These are phyloP conservation scores for Tremellales sp. DNA, from an alignment of 1,284 basidiomycete species.

Conservation along the genomic window DNA sequence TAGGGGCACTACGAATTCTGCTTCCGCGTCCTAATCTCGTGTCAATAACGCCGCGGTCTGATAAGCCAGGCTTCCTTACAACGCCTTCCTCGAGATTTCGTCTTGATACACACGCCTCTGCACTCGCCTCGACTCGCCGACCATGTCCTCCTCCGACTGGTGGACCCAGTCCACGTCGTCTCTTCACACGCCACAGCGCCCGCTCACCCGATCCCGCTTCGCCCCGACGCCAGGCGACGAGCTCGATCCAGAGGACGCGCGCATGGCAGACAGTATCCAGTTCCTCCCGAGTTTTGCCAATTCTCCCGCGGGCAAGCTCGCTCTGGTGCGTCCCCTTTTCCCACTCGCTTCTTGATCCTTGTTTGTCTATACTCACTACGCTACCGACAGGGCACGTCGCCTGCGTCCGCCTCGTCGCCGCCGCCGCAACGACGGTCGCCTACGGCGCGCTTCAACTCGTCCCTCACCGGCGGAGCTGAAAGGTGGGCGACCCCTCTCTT, in stretches of 20 bases:
- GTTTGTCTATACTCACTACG: background rate
- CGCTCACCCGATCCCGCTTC: background rate
- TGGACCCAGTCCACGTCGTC: conserved; percentile 9
- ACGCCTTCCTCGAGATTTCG: too few species aligned
- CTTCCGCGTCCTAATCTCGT: too few species aligned
- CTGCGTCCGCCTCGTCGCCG: conserved; percentile 12
- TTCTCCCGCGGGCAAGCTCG: conserved; percentile 35
- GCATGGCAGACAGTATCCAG: conserved; percentile 34
- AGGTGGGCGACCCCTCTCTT: conserved; percentile 10
- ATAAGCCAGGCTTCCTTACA: too few species aligned
- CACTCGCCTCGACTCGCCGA: background rate
- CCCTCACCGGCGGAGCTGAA: conserved; percentile 12
- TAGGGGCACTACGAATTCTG: too few species aligned
- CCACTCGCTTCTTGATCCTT: background rate
- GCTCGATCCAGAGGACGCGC: conserved; percentile 37
- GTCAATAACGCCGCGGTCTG: too few species aligned
- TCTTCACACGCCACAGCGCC: background rate
- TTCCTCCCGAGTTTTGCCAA: conserved; percentile 40
- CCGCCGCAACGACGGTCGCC: conserved; percentile 26
- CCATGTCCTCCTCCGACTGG: conserved; percentile 15
- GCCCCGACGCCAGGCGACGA: conserved; percentile 19
- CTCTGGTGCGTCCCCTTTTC: conserved; percentile 24
- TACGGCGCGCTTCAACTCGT: conserved; percentile 21
- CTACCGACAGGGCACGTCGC: conserved; percentile 13
- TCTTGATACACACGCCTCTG: background rate